A percentile compares a stretch with the other conserved stretches of the same genome.
phyloP scores from a whole-genome alignment of 257 asterid species.

The Solanum gandarillasii region DNA sequence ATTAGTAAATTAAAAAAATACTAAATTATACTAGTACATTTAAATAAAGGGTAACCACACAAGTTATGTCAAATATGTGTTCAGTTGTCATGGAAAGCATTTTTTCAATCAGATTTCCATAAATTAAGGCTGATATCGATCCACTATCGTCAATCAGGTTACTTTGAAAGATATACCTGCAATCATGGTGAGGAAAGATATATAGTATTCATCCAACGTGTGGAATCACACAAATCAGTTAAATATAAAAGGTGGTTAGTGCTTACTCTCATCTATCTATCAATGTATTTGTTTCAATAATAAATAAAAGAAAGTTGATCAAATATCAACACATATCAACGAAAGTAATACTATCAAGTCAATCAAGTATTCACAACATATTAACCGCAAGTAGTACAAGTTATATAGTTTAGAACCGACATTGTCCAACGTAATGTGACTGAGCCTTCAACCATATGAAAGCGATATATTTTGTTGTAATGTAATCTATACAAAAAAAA shows the following conservation, averaged over 20 bases:
- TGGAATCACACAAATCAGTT: neutral
- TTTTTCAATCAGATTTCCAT: too few species aligned
- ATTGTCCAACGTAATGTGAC: neutral
- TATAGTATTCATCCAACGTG: neutral
- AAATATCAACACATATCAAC: neutral
- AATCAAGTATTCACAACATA: neutral
- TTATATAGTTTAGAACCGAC: neutral
- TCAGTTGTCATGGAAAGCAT: too few species aligned
- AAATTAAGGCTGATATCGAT: too few species aligned
- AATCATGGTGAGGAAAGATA: too few species aligned
- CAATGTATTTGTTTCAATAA: neutral
- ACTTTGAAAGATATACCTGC: too few species aligned
- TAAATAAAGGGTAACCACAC: too few species aligned
- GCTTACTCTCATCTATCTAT: neutral
- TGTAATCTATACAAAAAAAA: neutral
- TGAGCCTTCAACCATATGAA: neutral
- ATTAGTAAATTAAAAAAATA: too few species aligned
- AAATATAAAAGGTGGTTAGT: neutral
- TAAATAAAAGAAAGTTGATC: neutral
- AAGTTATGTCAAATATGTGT: too few species aligned
- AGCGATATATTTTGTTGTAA: too few species aligned
- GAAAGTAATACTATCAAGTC: neutral
- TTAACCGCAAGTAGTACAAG: neutral
- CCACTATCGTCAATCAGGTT: too few species aligned
- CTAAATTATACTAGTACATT: too few species aligned